Evolutionary conservation across 129 eudicot species (phyloP).

Genomic region (Smallanthus sonchifolius): DNA sequence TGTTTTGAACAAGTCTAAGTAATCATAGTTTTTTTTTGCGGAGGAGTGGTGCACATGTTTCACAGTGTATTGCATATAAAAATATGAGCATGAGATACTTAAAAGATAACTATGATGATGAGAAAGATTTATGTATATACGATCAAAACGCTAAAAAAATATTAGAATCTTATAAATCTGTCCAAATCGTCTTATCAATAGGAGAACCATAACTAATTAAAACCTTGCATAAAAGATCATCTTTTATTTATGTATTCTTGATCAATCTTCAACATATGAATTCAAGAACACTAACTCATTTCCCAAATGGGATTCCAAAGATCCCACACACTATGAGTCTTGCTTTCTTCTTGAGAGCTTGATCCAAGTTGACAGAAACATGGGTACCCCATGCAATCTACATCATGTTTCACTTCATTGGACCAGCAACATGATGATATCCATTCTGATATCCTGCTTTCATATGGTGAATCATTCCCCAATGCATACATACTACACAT

Average conservation of each 20-base stretch:
- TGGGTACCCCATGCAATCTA: constrained; percentile 24
- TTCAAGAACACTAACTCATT: constrained; percentile 11
- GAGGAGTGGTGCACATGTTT: too few species aligned
- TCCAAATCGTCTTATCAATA: too few species aligned
- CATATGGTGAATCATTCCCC: constrained; percentile 38
- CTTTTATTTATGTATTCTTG: constrained; percentile 11
- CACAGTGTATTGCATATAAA: too few species aligned
- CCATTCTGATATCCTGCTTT: constrained; percentile 43
- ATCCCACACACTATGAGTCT: constrained; percentile 40
- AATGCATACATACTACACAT: constrained; percentile 18
- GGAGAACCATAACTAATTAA: background rate
- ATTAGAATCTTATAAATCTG: too few species aligned
- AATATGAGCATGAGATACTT: too few species aligned
- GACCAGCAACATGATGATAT: constrained; percentile 25
- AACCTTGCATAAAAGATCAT: background rate
- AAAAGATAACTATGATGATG: too few species aligned
- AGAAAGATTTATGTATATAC: too few species aligned
- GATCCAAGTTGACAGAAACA: constrained; percentile 27
- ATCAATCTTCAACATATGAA: background rate
- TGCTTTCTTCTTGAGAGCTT: constrained; percentile 24
- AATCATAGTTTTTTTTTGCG: too few species aligned
- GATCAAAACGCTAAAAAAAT: too few species aligned
- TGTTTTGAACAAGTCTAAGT: too few species aligned
- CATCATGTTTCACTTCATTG: constrained; percentile 18
- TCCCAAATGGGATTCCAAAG: constrained; percentile 42